These are phyloP conservation scores for Akanthomyces uredinophilus DNA, from an alignment of 2,329 filamentous ascomycete species.

Conservation along the genomic window DNA sequence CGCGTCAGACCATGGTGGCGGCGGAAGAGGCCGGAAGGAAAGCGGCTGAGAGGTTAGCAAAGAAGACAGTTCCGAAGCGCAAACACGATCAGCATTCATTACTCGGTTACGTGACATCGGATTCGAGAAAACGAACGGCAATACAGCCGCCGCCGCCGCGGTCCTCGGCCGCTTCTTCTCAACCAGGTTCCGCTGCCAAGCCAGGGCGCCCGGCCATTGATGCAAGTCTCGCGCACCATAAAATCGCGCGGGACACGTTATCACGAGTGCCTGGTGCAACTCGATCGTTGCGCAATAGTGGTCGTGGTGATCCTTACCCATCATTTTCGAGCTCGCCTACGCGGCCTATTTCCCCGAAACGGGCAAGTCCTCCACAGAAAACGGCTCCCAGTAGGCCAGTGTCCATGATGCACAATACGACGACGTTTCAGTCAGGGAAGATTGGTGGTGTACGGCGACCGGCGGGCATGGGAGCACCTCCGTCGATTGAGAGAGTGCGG, in stretches of 20 bases:
- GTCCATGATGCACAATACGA: constrained; percentile 47
- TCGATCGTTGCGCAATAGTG: constrained; percentile 21
- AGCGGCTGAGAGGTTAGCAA: constrained; percentile 18
- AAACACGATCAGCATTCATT: constrained; percentile 38
- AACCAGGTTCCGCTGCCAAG: constrained; percentile 23
- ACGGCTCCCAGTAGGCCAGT: constrained; percentile 26
- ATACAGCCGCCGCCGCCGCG: constrained; percentile 14
- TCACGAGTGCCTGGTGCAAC: constrained; percentile 29
- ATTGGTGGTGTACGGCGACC: constrained; percentile 39
- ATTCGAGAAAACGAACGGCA: constrained; percentile 15
- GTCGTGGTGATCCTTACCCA: constrained; percentile 45
- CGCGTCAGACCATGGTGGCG: constrained; percentile 42
- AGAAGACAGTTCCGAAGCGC: constrained; percentile 28
- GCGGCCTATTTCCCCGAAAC: constrained; percentile 22
- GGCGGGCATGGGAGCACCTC: constrained; percentile 39
- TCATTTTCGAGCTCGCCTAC: constrained; percentile 56
- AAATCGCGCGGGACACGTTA: constrained; percentile 34
- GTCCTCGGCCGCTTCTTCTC: constrained; percentile 20
- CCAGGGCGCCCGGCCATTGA: constrained; percentile 24
- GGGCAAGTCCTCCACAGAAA: constrained; percentile 24
- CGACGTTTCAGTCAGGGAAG: constrained; percentile 41
- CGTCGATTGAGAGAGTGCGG: constrained; percentile 45
- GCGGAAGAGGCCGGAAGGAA: constrained; percentile 19
- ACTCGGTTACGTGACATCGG: constrained; percentile 34
- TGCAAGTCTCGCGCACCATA: constrained; percentile 33